A percentile compares a stretch with the other conserved stretches of the same genome.
These are phyloP conservation scores for Nitzschia putrida DNA, from an alignment of 108 stramenopile genomes.

Conservation along the genomic window DNA sequence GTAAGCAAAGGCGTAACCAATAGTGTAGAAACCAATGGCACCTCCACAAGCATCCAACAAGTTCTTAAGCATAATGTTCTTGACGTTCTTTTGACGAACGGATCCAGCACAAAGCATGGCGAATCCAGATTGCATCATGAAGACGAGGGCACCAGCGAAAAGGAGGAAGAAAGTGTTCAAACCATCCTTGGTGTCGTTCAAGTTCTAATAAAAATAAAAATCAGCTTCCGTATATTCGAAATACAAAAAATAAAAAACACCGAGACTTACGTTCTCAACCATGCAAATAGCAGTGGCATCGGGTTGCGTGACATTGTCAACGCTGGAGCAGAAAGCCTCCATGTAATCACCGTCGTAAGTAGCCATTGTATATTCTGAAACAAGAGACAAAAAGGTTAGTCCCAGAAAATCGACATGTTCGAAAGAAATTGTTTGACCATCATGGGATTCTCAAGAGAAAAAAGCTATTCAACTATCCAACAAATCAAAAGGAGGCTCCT, in stretches of 20 bases:
- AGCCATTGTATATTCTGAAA: not conserved
- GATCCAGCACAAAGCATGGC: conserved; percentile 89
- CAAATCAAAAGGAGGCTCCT: too few relatives aligned
- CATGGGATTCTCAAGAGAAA: too few relatives aligned
- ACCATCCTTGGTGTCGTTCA: conserved; percentile 34
- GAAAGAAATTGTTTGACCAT: too few relatives aligned
- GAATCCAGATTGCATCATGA: conserved; percentile 92
- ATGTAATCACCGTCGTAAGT: conserved; percentile 9
- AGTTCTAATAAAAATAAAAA: conserved; percentile 6
- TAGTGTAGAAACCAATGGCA: conserved; percentile 79
- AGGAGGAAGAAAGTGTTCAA: conserved; percentile 78
- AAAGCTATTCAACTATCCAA: too few relatives aligned
- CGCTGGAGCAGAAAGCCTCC: conserved; percentile 1
- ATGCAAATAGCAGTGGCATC: conserved; percentile 17
- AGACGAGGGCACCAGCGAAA: conserved; percentile 84
- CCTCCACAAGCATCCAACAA: conserved; percentile 84
- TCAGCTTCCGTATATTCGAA: not conserved
- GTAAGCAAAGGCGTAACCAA: conserved; percentile 88
- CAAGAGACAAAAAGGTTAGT: not conserved
- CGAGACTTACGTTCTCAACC: conserved; percentile 9
- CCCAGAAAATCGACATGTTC: too few relatives aligned
- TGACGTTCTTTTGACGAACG: conserved; percentile 81
- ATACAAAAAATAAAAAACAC: too few relatives aligned
- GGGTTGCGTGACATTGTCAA: not conserved
- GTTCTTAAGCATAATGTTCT: conserved; percentile 90